Evolutionary conservation across 257 asterid genomes (phyloP), one percentile per base, ranked within the genome.

Genomic region (Plantago major): DNA sequence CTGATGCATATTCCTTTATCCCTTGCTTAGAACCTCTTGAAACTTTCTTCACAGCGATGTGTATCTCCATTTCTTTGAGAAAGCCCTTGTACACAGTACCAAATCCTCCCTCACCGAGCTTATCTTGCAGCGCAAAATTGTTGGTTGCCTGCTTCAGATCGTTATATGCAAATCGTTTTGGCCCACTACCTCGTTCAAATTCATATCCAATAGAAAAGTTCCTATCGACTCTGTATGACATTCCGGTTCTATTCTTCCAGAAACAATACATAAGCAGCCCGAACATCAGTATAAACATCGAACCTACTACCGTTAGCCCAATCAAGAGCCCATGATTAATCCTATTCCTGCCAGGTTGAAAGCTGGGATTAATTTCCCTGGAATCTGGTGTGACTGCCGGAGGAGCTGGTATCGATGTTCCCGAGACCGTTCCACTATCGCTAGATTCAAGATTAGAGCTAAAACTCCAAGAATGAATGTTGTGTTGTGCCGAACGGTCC

Each of bases 101-200:
- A n/a, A n/a, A n/a, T n/a, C 81, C 81, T 1, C 81, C 81, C 22
- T 76, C 71, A 0, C 73, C 79, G 1, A 74, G 75, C 63, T 69
- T 70, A 68, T 61, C 55, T 26, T 63, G 12, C 15, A 58, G 16
- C 1, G 72, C 44, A 5, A 74, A 70, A 9, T 66, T 56, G 12
- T 37, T 62, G 0, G 79, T 66, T 1, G 74, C 77, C 3, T n/a
- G 7, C 16, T 42, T 16, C 17, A 76, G 16, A 15, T 68, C 73
- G 2, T 9, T 11, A n/a, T 71, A 68, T 0, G 77, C 37, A 22
- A 71, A 76, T 47, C 38, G 45, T 11, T 64, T 64, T 3, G 76
- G 67, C 2, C 77, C 75, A 1, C 17, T 50, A 1, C 51, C 38
- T 18, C 46, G 11, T 58, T 66, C 67, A 11, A 76, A 76, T 30